Evolutionary conservation across 306 rosid genomes (phyloP), one percentile per base, ranked within the genome.

Genomic region (Benincasa hispida): DNA sequence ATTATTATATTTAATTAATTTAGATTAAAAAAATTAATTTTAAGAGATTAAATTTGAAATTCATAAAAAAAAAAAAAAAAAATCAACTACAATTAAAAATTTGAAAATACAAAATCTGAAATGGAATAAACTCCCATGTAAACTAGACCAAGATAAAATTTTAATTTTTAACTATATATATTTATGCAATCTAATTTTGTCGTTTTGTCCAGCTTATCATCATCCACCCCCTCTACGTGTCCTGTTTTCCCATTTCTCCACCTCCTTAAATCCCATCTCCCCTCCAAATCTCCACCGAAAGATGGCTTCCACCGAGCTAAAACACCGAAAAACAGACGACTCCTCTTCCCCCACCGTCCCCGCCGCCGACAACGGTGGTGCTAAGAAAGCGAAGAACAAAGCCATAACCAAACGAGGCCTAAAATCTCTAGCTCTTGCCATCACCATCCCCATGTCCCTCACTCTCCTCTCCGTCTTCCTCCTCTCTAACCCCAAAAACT

Each of bases 341-440:
- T 83, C 17, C 51, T 0, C 51, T 5, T 5, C 55, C 48, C 1
- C 58, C 79, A 27, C 0, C 21, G 55, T 4, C 77, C 0, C 66
- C 54, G 11, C 51, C 25, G 19, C 30, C 3, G 13, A 75, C 32
- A 6, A 51, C 14, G 45, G 12, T 13, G 53, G 45, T 9, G 2
- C 27, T 1, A 63, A 9, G 5, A n/a, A 13, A 32, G 15, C 27
- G 24, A 76, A 48, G 63, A 78, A 69, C 77, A 78, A 58, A 76
- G 79, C 66, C 27, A 84, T 85, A 85, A 89, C 98, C 79, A 93
- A 87, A 89, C 93, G 94, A 35, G 97, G 98, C 41, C 81, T 91
- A 0, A 88, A 77, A 24, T 88, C 96, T 4, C 81, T 93, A 2
- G 79, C 86, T 59, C 13, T 87, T 22, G 93, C 91, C 0, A 68